Evolutionary conservation across 192 early-diverging fungal species (phyloP).

Genomic region (Coemansia sp.): DNA sequence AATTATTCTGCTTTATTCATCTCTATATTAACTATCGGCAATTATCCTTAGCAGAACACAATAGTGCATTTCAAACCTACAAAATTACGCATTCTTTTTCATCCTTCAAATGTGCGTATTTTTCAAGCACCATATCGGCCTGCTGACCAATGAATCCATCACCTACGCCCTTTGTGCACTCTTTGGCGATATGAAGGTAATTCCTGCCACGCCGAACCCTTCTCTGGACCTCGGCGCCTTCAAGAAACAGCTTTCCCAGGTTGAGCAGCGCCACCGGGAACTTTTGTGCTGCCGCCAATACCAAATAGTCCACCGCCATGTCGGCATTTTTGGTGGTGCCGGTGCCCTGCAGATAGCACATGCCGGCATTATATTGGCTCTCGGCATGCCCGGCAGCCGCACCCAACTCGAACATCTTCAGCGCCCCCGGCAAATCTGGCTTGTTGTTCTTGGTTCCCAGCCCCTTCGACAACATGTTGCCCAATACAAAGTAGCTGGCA

Average conservation of each 20-base stretch:
- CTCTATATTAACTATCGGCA: no score
- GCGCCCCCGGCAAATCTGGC: constrained; percentile 19
- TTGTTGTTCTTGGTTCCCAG: constrained; percentile 9
- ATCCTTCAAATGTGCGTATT: neutral
- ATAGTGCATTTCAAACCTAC: no score
- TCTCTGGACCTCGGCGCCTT: constrained; percentile 14
- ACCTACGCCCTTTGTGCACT: constrained; percentile 5
- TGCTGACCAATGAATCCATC: constrained; percentile 6
- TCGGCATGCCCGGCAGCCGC: constrained; percentile 23
- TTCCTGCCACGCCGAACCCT: constrained; percentile 4
- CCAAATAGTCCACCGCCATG: constrained; percentile 35
- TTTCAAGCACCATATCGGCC: constrained; percentile 11
- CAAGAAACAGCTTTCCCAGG: constrained; percentile 24
- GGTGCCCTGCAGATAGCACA: constrained; percentile 25
- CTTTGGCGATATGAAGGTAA: constrained; percentile 19
- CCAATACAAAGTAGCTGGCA: constrained; percentile 28
- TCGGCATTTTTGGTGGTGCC: constrained; percentile 17
- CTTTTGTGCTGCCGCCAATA: constrained; percentile 23
- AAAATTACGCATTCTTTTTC: neutral
- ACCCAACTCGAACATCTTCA: constrained; percentile 29
- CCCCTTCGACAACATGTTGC: constrained; percentile 23
- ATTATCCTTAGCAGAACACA: no score
- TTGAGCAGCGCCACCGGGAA: constrained; percentile 33
- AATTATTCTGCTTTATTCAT: no score
- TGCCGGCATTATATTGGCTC: constrained; percentile 39